Evolutionary conservation across 2,329 filamentous ascomycete genomes (phyloP).

Genomic region (Fusarium foetens): DNA sequence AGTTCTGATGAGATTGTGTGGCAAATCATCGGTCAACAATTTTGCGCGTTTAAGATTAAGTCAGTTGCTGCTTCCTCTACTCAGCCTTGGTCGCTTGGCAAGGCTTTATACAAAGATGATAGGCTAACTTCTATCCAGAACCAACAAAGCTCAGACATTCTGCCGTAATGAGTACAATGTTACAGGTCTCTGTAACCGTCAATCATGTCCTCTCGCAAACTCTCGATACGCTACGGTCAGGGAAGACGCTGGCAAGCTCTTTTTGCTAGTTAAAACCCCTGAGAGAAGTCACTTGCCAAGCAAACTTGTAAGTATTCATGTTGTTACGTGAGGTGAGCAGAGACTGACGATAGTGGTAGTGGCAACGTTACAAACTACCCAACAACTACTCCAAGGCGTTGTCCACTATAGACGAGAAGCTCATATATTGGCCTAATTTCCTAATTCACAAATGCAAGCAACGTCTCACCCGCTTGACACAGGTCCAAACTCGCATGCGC

Average conservation of each 20-base stretch:
- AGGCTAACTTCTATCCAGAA: slow-evolving; percentile 60
- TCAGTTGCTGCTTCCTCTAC: slow-evolving; percentile 52
- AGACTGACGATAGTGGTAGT: not conserved
- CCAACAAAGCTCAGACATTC: slow-evolving; percentile 88
- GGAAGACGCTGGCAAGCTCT: not conserved
- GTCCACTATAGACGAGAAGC: not conserved
- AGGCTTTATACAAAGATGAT: not conserved
- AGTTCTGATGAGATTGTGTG: slow-evolving; percentile 84
- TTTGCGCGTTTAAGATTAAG: slow-evolving; percentile 96
- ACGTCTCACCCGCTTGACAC: slow-evolving; percentile 88
- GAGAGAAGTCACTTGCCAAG: not conserved
- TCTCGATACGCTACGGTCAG: slow-evolving; percentile 51
- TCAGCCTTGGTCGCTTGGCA: not conserved
- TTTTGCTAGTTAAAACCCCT: not conserved
- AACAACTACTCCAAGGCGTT: slow-evolving; percentile 92
- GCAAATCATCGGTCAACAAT: slow-evolving; percentile 95
- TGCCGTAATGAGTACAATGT: slow-evolving; percentile 96
- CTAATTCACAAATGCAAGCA: slow-evolving; percentile 96
- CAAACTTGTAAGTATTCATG: not conserved
- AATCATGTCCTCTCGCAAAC: slow-evolving; percentile 92
- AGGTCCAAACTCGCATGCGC: slow-evolving; percentile 85
- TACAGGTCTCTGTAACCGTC: slow-evolving; percentile 82
- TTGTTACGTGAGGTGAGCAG: not conserved
- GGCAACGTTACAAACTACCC: slow-evolving; percentile 61
- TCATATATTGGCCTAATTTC: slow-evolving; percentile 96